These are phyloP conservation scores for Podaxis mareebaensis DNA, from an alignment of 768 basidiomycete species.

Conservation along the genomic window DNA sequence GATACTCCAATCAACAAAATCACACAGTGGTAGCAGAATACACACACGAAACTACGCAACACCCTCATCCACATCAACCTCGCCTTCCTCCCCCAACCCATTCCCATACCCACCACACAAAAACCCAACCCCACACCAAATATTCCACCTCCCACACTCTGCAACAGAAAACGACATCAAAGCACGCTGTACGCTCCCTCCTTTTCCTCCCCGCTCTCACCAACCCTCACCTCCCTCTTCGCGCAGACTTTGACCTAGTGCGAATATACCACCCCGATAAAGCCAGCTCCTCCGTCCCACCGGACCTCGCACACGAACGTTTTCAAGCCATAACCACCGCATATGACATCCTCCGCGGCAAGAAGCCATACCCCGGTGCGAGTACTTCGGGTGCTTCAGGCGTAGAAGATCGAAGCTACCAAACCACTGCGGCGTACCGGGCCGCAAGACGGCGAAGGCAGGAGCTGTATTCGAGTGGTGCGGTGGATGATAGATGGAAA, in stretches of 20 bases:
- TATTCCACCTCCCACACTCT: conserved; percentile 57
- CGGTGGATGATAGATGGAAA: conserved; percentile 65
- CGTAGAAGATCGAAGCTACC: conserved; percentile 26
- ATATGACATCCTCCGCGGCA: conserved; percentile 64
- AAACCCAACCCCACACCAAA: conserved; percentile 61
- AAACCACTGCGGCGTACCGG: conserved; percentile 37
- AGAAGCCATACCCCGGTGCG: conserved; percentile 27
- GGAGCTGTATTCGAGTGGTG: conserved; percentile 50
- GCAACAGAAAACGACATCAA: conserved; percentile 58
- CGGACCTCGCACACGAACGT: conserved; percentile 56
- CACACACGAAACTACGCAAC: background rate
- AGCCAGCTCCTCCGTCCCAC: conserved; percentile 36
- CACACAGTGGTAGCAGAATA: background rate
- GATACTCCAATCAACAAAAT: background rate
- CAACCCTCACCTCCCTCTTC: background rate
- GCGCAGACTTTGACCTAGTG: conserved; percentile 78
- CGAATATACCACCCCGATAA: conserved; percentile 81
- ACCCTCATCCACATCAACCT: background rate
- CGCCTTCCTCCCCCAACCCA: conserved; percentile 14
- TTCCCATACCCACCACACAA: conserved; percentile 53
- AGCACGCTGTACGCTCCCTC: conserved; percentile 46
- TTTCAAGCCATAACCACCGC: conserved; percentile 72
- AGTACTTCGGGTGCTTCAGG: conserved; percentile 15
- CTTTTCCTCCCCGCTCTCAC: background rate
- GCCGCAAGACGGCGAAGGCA: conserved; percentile 46